Evolutionary conservation across 371 early-diverging fungal genomes (phyloP), one percentile per base, ranked within the genome.

Genomic region (Mortierella polycephala): DNA sequence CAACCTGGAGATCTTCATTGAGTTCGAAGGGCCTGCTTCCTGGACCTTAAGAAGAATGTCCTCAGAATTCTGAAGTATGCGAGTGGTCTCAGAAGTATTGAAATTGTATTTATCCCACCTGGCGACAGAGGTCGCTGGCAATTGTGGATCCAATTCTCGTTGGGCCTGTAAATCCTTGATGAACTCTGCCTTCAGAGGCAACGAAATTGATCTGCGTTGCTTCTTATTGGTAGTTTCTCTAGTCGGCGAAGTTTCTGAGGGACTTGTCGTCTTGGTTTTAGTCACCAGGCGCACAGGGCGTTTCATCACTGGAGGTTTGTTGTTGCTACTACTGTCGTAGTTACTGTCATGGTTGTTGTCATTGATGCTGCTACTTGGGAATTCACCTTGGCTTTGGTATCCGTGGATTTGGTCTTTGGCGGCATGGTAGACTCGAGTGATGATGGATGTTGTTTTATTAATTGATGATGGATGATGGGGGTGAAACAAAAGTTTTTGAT

Each of bases 1-100:
- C 42, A 57, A 7, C 57, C 30, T 57, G 57, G 42, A n/a, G 57
- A 51, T 61, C 20, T 49, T 40, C 61, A 50, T 12, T 8, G 51
- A 51, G 61, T 40, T n/a, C 47, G n/a, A 7, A 23, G 23, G 10
- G 16, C 50, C 16, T 5, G 13, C 9, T 39, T 57, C 39, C 57
- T 23, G 7, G 14, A 56, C 40, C 39, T 37, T 56, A 7, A 5
- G 14, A 56, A 11, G 56, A 3, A 37, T 56, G 2, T 56, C 14
- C 8, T 23, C 30, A 5, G 23, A 2, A 16, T 23, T 14, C 30
- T 5, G 30, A 39, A 56, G 5, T 13, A 56, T 39, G 56, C 39
- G 9, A 39, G 0, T 10, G 37, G 11, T 13, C 12, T 56, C 40
- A 8, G 7, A 0, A 12, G 3, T 6, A n/a, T 7, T 39, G 14